Base-by-base conservation (phyloP, 768 basidiomycete species). In the Auricularia auricula-judae region DNA sequence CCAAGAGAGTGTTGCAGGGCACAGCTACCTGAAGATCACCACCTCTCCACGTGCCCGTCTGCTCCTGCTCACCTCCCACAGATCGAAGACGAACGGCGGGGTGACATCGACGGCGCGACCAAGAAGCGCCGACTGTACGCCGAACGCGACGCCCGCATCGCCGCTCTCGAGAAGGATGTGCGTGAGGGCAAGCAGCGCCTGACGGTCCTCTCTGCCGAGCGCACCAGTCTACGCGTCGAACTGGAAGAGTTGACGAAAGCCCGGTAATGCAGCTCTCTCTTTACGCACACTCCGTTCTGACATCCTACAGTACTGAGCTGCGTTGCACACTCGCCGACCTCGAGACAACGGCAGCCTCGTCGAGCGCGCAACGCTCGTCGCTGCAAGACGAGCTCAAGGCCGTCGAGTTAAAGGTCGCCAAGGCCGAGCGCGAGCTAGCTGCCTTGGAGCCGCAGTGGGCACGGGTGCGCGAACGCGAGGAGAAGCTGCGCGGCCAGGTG, bases 41-140 rank as follows among this genome's bases (percentile, higher is more conserved):
- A 29, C 29, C 29, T 29, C 29, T 29, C 29, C 29, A 29, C 29
- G 29, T 29, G 29, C 29, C 29, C 29, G 29, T 29, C 29, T 29
- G 29, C 29, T 29, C 29, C 2, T 29, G 29, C 29, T 29, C 29
- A 29, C 29, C 29, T 29, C 29, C 29, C 29, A 29, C 29, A 77
- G 77, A 75, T 80, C 62, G 80, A 81, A 66, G 75, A 73, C 59
- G 94, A 97, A 67, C 80, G 92, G 63, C 78, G 84, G 65, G 79
- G 86, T 5, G 95, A 97, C 59, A 82, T 94, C 4, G 91, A 96
- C 71, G 85, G 83, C 12, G 87, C 90, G 2, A 97, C 97, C 72
- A 77, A 87, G 65, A 80, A 92, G 36, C 79, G 93, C 21, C 47
- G 47, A 10, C 47, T 51, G 47, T 51, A 18, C 16, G 21, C 47